Percentiles rank a stretch among this genome's conserved stretches.
These are phyloP conservation scores for Abrus pulchellus DNA, from an alignment of 306 rosid species.

Conservation along the genomic window DNA sequence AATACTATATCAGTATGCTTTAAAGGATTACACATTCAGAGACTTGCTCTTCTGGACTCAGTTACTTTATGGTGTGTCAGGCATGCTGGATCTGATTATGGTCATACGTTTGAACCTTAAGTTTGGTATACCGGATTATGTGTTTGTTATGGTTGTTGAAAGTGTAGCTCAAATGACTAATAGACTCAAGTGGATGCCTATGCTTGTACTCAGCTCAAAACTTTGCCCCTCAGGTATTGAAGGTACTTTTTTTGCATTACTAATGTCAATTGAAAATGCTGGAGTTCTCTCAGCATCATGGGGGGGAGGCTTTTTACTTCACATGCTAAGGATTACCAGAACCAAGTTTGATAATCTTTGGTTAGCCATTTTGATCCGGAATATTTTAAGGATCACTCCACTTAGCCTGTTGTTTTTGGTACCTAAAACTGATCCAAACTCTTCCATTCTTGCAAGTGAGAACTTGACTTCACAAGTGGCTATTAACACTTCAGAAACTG, in stretches of 20 bases:
- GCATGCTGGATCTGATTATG: slow-evolving; percentile 83
- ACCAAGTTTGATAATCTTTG: slow-evolving; percentile 76
- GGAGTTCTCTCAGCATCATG: slow-evolving; percentile 91
- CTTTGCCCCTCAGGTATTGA: slow-evolving; percentile 93
- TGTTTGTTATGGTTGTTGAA: slow-evolving; percentile 86
- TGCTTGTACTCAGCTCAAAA: slow-evolving; percentile 92
- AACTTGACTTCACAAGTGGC: slow-evolving; percentile 51
- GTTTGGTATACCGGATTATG: slow-evolving; percentile 81
- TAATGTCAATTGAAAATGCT: slow-evolving; percentile 90
- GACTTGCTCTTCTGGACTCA: slow-evolving; percentile 96
- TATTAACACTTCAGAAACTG: slow-evolving; percentile 54
- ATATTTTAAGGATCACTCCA: slow-evolving; percentile 75
- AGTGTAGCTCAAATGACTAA: slow-evolving; percentile 76
- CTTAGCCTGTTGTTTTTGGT: slow-evolving; percentile 81
- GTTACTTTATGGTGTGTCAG: slow-evolving; percentile 75
- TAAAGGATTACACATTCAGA: slow-evolving; percentile 87
- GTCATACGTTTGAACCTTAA: slow-evolving; percentile 75
- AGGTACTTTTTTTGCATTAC: slow-evolving; percentile 92
- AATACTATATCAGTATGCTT: slow-evolving; percentile 81
- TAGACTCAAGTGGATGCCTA: slow-evolving; percentile 98
- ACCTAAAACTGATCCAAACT: slow-evolving; percentile 82
- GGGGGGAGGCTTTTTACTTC: slow-evolving; percentile 93
- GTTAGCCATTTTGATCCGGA: slow-evolving; percentile 87
- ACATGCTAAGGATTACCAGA: slow-evolving; percentile 74
- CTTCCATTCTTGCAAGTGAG: slow-evolving; percentile 69